Evolutionary conservation across 2,329 filamentous ascomycete genomes (phyloP).

Genomic region (Graphiopsis chlorocephala): DNA sequence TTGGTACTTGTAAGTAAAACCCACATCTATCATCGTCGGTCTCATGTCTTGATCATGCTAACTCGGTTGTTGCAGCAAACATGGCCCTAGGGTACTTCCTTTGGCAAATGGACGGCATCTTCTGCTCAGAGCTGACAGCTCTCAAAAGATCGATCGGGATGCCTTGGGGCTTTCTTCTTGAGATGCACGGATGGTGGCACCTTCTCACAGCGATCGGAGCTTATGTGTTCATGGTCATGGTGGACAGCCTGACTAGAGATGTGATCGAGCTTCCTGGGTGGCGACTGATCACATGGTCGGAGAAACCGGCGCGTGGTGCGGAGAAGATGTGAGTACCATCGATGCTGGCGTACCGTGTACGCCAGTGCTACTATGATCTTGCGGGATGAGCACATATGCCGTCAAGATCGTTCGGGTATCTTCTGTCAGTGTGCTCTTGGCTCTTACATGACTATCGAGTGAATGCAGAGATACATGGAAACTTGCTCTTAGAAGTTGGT

Average conservation of each 20-base stretch:
- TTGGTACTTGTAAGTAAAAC: not conserved
- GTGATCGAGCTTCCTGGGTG: not conserved
- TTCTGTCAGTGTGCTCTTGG: no score
- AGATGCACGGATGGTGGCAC: not conserved
- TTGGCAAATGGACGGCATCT: constrained; percentile 3
- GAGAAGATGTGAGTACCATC: not conserved
- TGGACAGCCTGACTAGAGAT: not conserved
- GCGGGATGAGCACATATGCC: no score
- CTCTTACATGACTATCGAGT: no score
- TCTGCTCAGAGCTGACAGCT: not conserved
- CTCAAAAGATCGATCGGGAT: not conserved
- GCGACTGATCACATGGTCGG: not conserved
- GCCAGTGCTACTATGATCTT: no score
- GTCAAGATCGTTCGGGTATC: no score
- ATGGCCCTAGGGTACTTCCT: not conserved
- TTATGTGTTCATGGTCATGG: not conserved
- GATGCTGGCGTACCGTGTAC: not conserved
- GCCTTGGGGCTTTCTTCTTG: not conserved
- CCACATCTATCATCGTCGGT: not conserved
- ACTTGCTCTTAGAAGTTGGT: no score
- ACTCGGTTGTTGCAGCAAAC: not conserved
- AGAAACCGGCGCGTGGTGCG: not conserved
- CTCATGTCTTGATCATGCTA: not conserved
- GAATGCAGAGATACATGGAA: no score
- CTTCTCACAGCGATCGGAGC: not conserved